Evolutionary conservation across 2,329 filamentous ascomycete species (phyloP).

Genomic region (Aspergillus fumigatiaffinis): DNA sequence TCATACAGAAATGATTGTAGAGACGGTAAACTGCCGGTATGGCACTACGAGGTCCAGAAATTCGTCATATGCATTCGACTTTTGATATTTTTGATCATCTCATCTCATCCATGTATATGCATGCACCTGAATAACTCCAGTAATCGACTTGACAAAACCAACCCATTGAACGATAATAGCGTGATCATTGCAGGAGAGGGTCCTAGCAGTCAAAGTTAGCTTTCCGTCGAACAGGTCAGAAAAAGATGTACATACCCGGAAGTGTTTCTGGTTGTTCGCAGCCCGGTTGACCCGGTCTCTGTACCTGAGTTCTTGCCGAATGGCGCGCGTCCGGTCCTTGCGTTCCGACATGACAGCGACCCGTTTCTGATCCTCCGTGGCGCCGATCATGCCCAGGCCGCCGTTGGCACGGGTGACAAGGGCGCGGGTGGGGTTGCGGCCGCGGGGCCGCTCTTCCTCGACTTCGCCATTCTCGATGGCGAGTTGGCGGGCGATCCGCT

Average conservation of each 20-base stretch:
- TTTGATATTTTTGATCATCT: not conserved
- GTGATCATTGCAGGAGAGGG: slow-evolving; percentile 48
- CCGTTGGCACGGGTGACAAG: slow-evolving; percentile 66
- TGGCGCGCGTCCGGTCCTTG: slow-evolving; percentile 62
- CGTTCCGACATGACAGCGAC: slow-evolving; percentile 65
- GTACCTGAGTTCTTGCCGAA: slow-evolving; percentile 59
- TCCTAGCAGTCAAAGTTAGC: slow-evolving; percentile 38
- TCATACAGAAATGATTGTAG: not conserved
- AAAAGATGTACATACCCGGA: slow-evolving; percentile 49
- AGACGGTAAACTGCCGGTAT: not conserved
- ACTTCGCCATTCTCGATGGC: slow-evolving; percentile 51
- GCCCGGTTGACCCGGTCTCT: slow-evolving; percentile 69
- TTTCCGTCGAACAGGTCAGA: not conserved
- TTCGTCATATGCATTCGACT: not conserved
- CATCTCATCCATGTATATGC: not conserved
- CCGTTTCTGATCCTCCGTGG: slow-evolving; percentile 69
- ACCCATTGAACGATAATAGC: not conserved
- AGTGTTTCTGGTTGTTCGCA: slow-evolving; percentile 74
- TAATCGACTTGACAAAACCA: not conserved
- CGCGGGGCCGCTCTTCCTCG: slow-evolving; percentile 41
- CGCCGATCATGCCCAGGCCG: slow-evolving; percentile 72
- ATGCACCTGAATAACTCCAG: not conserved
- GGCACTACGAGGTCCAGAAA: not conserved
- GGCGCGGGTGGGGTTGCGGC: slow-evolving; percentile 46
- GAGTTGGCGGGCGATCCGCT: slow-evolving; percentile 64